Base-by-base conservation (phyloP, 306 rosid genomes). In the Pterocarpus macrocarpus region DNA sequence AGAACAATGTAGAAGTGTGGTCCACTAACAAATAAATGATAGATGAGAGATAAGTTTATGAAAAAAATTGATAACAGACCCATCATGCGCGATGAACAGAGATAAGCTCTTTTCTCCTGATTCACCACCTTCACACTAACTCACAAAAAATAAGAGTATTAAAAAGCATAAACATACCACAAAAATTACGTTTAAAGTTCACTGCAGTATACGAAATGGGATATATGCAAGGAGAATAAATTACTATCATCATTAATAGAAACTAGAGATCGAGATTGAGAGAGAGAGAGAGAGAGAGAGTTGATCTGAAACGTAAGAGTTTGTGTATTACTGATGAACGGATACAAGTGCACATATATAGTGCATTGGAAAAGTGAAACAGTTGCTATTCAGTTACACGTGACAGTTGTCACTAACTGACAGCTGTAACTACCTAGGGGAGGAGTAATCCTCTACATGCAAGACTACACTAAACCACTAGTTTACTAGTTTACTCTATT, bases 101-200 rank as follows among this genome's bases (percentile, higher is more conserved):
- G 97, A 87, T 52, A 95, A 87, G 90, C 85, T 89, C 63, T 15
- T 81, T 84, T 95, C 97, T 77, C n/a, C 82, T 15, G 83, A 45
- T 38, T 81, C 89, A 4, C 99, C 99, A 71, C 99, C 99, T 70
- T 76, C 70, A 89, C 99, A 95, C 99, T 93, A 55, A 64, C 47
- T 69, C 55, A 73, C 34, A 72, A 79, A 77, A 85, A 58, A 72
- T 58, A 67, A 30, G 1, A 69, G 50, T 8, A 83, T 65, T 66
- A 81, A 76, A 71, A 64, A 38, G 16, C 13, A 63, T 55, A 15
- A 16, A 55, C 2, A 45, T 53, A 1, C 67, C 38, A 55, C 64
- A 62, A 57, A 68, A 69, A 57, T 7, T 32, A 76, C 5, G 43
- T 53, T 43, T 35, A 55, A 62, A 53, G 49, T 55, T 22, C 61